phyloP scores from a whole-genome alignment of 352 stramenopile species.

The Thalassiosira ordinaria region DNA sequence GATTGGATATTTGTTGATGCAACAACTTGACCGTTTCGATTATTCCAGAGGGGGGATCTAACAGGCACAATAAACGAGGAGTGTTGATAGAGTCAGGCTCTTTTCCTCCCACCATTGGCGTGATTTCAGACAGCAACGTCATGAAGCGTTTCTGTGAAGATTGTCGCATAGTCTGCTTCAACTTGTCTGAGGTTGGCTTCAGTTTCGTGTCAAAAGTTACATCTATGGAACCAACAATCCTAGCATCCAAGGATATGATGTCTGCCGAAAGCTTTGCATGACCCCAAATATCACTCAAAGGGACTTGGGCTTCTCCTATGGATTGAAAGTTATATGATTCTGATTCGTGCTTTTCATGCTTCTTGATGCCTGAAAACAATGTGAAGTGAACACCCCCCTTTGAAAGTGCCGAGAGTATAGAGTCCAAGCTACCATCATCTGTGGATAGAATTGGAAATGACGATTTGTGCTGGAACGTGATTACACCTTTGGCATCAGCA shows the following conservation, averaged over 20 bases:
- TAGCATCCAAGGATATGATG: slow-evolving; percentile 24
- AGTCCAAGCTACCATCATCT: neutral
- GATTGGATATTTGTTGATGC: slow-evolving; percentile 1
- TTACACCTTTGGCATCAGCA: slow-evolving; percentile 8
- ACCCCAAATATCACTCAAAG: slow-evolving; percentile 22
- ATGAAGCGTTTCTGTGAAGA: neutral
- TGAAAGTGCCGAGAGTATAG: slow-evolving; percentile 6
- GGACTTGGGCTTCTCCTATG: slow-evolving; percentile 22
- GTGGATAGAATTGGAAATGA: slow-evolving; percentile 25
- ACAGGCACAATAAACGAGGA: neutral
- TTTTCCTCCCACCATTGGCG: neutral
- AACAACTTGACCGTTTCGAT: slow-evolving; percentile 6
- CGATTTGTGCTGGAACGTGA: slow-evolving; percentile 31
- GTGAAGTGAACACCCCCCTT: slow-evolving; percentile 23
- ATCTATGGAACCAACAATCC: slow-evolving; percentile 14
- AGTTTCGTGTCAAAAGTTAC: neutral
- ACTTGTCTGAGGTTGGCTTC: neutral
- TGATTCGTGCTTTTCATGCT: neutral
- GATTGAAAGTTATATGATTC: slow-evolving; percentile 5
- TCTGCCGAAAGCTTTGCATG: slow-evolving; percentile 1
- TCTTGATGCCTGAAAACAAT: slow-evolving; percentile 17
- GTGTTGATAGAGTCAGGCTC: neutral
- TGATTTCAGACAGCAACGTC: slow-evolving; percentile 19
- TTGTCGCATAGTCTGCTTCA: neutral
- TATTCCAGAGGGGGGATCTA: slow-evolving; percentile 25